A percentile compares a stretch with the other conserved stretches of the same genome.
These are phyloP conservation scores for Termitomyces bulborhizus DNA, from an alignment of 768 basidiomycete species.

Conservation along the genomic window DNA sequence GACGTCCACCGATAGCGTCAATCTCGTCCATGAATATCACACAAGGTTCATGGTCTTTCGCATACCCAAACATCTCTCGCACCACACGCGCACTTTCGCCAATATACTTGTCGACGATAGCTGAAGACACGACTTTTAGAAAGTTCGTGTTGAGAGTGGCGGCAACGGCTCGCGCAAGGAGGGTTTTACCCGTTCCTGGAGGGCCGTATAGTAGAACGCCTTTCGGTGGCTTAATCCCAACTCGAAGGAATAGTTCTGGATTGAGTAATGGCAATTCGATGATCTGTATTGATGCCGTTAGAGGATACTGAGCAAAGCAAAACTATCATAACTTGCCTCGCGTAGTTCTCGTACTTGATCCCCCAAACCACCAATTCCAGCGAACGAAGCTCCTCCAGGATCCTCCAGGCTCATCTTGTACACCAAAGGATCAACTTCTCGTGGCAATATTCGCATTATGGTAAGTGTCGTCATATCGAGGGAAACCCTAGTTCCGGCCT, in stretches of 20 bases:
- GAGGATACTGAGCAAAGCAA: background rate
- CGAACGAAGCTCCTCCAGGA: constrained; percentile 91
- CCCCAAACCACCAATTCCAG: constrained; percentile 91
- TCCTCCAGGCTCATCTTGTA: constrained; percentile 99
- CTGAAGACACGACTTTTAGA: constrained; percentile 96
- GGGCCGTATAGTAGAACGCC: constrained; percentile 96
- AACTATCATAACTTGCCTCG: constrained; percentile 52
- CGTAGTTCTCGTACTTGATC: constrained; percentile 97
- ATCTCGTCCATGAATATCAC: constrained; percentile 99
- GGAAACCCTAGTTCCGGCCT: constrained; percentile 90
- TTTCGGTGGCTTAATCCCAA: constrained; percentile 94
- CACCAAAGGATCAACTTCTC: constrained; percentile 96
- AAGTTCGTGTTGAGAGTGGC: constrained; percentile 94
- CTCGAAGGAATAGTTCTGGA: constrained; percentile 91
- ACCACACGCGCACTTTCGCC: constrained; percentile 96
- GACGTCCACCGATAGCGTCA: constrained; percentile 91
- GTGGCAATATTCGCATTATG: constrained; percentile 96
- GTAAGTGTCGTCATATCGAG: constrained; percentile 99
- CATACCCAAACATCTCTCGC: constrained; percentile 99
- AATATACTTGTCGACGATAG: constrained; percentile 98
- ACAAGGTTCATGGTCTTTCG: constrained; percentile 95
- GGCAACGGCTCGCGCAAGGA: constrained; percentile 93
- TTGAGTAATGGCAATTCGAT: constrained; percentile 94
- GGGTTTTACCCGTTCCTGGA: constrained; percentile 94
- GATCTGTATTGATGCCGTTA: constrained; percentile 42